Evolutionary conservation across 1,139 yeast genomes (phyloP), one percentile per base, ranked within the genome.

Genomic region (Zygosaccharomyces pseudobailii): DNA sequence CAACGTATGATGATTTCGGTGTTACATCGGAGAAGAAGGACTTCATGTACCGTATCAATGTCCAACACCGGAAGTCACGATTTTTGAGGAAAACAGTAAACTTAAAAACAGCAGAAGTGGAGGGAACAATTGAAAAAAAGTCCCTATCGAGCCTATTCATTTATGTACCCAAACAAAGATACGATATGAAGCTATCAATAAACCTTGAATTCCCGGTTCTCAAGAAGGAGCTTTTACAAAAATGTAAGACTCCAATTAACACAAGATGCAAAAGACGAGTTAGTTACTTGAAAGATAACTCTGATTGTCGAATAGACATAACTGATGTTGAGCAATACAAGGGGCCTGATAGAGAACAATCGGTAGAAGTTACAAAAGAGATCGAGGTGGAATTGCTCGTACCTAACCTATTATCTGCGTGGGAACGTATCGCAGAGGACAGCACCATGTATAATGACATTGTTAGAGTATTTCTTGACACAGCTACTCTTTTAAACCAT

Each of bases 161-260:
- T n/a, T 23, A 38, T 32, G 19, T 31, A 13, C 41, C 41, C 30
- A 19, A 20, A 17, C 34, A 38, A 28, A 20, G 24, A 5, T 38
- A 38, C 34, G 41, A 38, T 19, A 38, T 38, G 41, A 38, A 38
- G n/a, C 32, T 38, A 27, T 38, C 41, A 8, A 27, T 38, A 27
- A 38, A 38, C 32, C 32, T 38, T n/a, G 41, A 38, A 19, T 23
- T 38, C 4, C 41, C 34, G 10, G 32, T 38, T 10, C 9, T 17
- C 8, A 38, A 28, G 21, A 38, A 38, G 8, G 34, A 17, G n/a
- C 30, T 38, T 10, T 24, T 38, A 17, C 4, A 38, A 9, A 19
- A 27, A 20, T 38, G 41, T 8, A 38, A 38, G 7, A 10, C 20
- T 7, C 41, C 41, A n/a, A 27, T 38, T 10, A 27, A 13, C 10